Evolutionary conservation across 176 grass and related monocot genomes (phyloP), one percentile per base, ranked within the genome.

Genomic region (Ensete ventricosum): DNA sequence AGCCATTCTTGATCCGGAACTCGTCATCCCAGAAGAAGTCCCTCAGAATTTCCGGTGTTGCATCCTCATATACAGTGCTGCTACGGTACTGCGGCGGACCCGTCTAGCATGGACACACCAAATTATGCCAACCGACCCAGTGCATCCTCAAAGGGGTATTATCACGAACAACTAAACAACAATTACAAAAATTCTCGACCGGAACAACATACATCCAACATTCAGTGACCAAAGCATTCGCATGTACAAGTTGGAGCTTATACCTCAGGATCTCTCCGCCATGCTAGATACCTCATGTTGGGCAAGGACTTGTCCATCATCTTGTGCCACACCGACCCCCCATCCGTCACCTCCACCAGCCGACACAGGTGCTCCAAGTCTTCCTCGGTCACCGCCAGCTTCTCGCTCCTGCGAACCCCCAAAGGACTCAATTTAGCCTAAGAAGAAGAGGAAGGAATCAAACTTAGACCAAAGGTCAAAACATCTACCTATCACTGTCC

Each of bases 11-110:
- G 2, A 74, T 84, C 77, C 94, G 84, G 76, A 98, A 98, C 19
- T 98, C 90, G 11, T 98, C 94, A 8, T 98, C 94, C 94, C 94
- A 91, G 83, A 98, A 98, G 86, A 98, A 93, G 79, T 93, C 90
- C 75, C 90, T 82, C 0, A 98, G 77, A 20, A 84, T 78, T 54
- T 93, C 94, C 10, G 94, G 80, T 0, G 86, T 87, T 0, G 88
- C 76, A 53, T 98, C 90, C 66, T 98, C 94, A 25, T 93, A 93
- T 77, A 98, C 73, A 5, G 90, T 89, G 78, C 90, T 98, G 57
- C 84, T 98, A 58, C 90, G 83, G 50, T 89, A 98, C 54, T 98
- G 90, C 5, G 87, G 83, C 0, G 86, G 90, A 55, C 90, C 88
- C 8, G 71, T 83, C 94, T 98, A 82, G 13, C 10, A 67, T 11